These are phyloP conservation scores for Hymenoscyphus albidus DNA, from an alignment of 2,329 filamentous ascomycete species.

Conservation along the genomic window DNA sequence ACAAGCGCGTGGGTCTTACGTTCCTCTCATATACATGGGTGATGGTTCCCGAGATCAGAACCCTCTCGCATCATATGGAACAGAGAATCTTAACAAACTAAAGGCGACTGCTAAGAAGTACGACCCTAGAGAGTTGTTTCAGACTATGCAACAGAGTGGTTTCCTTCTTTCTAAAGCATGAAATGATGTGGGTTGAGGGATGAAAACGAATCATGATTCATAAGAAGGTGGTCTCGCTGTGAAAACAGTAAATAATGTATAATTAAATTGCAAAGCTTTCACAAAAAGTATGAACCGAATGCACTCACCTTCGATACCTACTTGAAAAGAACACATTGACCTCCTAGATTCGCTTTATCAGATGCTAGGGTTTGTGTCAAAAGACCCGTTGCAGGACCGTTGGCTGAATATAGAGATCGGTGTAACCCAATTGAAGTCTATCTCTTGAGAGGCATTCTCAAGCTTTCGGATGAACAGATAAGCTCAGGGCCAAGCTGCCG, in stretches of 20 bases:
- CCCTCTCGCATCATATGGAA: conserved; percentile 41
- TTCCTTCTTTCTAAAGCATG: conserved; percentile 5
- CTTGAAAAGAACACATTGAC: too few relatives aligned
- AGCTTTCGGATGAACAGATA: too few relatives aligned
- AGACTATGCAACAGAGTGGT: conserved; percentile 26
- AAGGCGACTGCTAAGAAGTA: conserved; percentile 34
- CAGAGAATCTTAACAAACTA: conserved; percentile 37
- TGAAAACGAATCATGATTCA: not conserved
- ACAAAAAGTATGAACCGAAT: too few relatives aligned
- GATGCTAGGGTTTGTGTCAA: too few relatives aligned
- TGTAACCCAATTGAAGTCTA: too few relatives aligned
- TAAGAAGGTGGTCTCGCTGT: not conserved
- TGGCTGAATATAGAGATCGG: too few relatives aligned
- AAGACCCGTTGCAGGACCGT: too few relatives aligned
- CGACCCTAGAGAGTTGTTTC: conserved; percentile 38
- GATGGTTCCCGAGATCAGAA: conserved; percentile 43
- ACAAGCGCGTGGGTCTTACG: not conserved
- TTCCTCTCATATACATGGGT: conserved; percentile 37
- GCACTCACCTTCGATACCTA: too few relatives aligned
- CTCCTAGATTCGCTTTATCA: too few relatives aligned
- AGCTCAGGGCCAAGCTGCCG: too few relatives aligned
- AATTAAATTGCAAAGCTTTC: not conserved
- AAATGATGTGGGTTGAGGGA: not conserved
- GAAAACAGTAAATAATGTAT: not conserved
- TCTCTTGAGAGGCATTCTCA: too few relatives aligned